Conservation (phyloP, 148 eudicot species). For the Salicornia ramosissima region DNA sequence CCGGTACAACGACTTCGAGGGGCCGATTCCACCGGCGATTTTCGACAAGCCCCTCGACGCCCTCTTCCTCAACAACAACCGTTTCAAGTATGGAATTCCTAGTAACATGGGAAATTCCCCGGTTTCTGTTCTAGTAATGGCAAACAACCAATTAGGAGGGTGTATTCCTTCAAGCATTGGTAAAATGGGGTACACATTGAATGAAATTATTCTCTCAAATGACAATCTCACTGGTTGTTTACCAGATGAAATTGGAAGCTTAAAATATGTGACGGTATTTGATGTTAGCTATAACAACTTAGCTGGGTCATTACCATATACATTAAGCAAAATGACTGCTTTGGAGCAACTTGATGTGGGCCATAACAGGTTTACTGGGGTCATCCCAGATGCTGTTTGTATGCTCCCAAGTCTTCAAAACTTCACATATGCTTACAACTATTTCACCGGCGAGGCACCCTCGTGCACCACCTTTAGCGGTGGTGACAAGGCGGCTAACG, state of each 20-base stretch:
- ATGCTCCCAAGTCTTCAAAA: conserved; percentile 53
- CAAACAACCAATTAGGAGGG: conserved; percentile 74
- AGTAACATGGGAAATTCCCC: conserved; percentile 80
- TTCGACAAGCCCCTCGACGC: conserved; percentile 78
- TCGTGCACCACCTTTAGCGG: conserved; percentile 32
- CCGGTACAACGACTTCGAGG: conserved; percentile 88
- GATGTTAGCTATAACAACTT: conserved; percentile 74
- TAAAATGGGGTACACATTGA: conserved; percentile 63
- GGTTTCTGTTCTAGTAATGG: conserved; percentile 81
- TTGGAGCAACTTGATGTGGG: conserved; percentile 70
- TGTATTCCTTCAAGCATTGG: conserved; percentile 84
- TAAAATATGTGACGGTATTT: conserved; percentile 63
- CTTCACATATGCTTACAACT: conserved; percentile 69
- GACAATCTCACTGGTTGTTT: conserved; percentile 83
- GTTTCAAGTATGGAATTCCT: conserved; percentile 70
- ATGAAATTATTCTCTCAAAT: conserved; percentile 62
- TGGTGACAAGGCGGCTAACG: conserved; percentile 33
- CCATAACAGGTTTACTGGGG: conserved; percentile 67
- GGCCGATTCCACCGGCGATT: conserved; percentile 46
- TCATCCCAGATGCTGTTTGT: conserved; percentile 50
- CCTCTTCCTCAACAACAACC: conserved; percentile 65
- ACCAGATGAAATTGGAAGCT: conserved; percentile 50
- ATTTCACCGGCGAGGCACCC: conserved; percentile 60
- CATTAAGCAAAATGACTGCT: conserved; percentile 46
- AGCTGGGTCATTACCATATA: conserved; percentile 44